phyloP scores from a whole-genome alignment of 768 basidiomycete genomes.

The Suillus cothurnatus region DNA sequence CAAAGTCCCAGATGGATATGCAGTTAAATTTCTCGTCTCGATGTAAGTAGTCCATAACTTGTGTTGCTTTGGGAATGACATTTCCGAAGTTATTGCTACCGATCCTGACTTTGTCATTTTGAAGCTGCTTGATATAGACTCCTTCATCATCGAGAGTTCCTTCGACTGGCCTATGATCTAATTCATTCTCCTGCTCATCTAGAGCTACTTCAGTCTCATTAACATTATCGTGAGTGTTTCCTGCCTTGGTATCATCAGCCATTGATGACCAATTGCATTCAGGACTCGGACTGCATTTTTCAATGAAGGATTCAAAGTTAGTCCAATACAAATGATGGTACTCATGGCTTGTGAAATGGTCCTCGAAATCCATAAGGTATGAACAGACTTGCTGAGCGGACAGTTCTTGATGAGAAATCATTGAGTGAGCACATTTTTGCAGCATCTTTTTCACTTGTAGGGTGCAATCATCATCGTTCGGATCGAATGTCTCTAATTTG shows the following conservation, averaged over 20 bases:
- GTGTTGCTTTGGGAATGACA: constrained; percentile 16
- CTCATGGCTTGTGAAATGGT: constrained; percentile 41
- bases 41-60: constrained; percentile 30
- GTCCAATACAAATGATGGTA: constrained; percentile 41
- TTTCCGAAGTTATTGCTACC: constrained; percentile 8
- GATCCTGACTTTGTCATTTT: constrained; percentile 3
- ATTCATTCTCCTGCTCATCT: neutral
- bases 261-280: constrained; percentile 24
- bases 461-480: constrained; percentile 20
- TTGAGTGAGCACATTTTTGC: constrained; percentile 38
- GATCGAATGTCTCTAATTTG: constrained; percentile 27
- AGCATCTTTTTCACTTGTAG: constrained; percentile 35
- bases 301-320: constrained; percentile 28
- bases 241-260: no score
- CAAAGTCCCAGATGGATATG: constrained; percentile 34
- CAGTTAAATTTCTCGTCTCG: constrained; percentile 17
- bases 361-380: constrained; percentile 36
- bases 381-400: constrained; percentile 40
- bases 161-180: neutral
- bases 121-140: neutral
- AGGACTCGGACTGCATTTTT: constrained; percentile 23
- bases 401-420: constrained; percentile 42
- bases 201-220: neutral
- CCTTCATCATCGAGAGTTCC: neutral
- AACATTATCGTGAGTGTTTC: neutral